Evolutionary conservation across 805 yeast genomes (phyloP).

Genomic region (Schizosaccharomyces japonicus): DNA sequence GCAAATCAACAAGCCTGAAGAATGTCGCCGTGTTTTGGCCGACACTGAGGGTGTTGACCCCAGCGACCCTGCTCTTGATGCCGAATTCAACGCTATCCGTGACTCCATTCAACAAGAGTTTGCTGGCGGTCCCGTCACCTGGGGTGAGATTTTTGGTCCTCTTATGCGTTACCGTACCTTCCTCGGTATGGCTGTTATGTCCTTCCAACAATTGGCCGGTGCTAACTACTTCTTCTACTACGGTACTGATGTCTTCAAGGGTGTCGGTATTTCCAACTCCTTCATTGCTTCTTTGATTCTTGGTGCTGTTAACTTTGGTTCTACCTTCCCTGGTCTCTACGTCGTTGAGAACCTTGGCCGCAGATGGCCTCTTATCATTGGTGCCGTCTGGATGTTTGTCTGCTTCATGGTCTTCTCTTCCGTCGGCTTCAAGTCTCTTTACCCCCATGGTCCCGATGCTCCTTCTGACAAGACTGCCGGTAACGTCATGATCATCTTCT

Average conservation of each 20-base stretch:
- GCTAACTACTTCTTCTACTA: conserved; percentile 75
- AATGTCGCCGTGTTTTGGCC: conserved; percentile 41
- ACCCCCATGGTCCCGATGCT: conserved; percentile 11
- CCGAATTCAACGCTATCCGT: conserved; percentile 18
- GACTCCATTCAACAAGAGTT: conserved; percentile 28
- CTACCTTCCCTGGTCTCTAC: conserved; percentile 63
- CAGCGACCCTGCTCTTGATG: conserved; percentile 16
- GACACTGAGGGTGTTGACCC: neutral
- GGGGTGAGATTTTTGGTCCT: conserved; percentile 28
- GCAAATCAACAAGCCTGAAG: conserved; percentile 28
- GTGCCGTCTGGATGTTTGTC: conserved; percentile 56
- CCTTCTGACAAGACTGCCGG: conserved; percentile 14
- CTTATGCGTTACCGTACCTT: conserved; percentile 15
- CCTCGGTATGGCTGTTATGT: conserved; percentile 50
- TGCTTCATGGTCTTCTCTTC: conserved; percentile 46
- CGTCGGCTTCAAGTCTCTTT: conserved; percentile 26
- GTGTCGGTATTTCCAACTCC: conserved; percentile 38
- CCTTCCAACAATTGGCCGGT: conserved; percentile 76
- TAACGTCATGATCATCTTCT: conserved; percentile 26
- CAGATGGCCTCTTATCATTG: conserved; percentile 39
- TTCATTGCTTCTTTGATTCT: conserved; percentile 56
- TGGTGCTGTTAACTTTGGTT: conserved; percentile 58
- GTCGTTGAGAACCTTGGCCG: conserved; percentile 65
- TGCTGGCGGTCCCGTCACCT: conserved; percentile 26
- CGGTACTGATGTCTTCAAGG: conserved; percentile 58